Percentiles rank a stretch among this genome's conserved stretches.
These are phyloP conservation scores for Podila minutissima DNA, from an alignment of 192 early-diverging fungal species.

Conservation along the genomic window DNA sequence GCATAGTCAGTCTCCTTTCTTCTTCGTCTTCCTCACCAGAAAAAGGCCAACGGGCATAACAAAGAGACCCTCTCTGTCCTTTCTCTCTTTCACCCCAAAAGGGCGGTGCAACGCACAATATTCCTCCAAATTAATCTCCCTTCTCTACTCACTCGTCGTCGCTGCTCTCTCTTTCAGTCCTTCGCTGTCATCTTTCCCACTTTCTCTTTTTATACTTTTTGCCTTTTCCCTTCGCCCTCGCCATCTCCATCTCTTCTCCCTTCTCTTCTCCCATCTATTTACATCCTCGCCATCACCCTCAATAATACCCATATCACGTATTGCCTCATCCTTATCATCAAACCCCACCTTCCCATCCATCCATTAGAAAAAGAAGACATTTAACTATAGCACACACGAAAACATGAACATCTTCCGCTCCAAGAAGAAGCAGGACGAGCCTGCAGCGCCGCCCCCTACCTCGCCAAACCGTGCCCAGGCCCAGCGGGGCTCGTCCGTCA, in stretches of 20 bases:
- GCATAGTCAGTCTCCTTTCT: too few species aligned
- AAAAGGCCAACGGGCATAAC: too few species aligned
- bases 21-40: too few species aligned
- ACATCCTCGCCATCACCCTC: neutral
- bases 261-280: neutral
- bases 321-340: neutral
- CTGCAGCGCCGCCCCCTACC: conserved; percentile 1
- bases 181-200: neutral
- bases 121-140: too few species aligned
- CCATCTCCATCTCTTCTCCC: conserved; percentile 1
- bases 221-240: neutral
- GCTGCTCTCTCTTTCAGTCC: too few species aligned
- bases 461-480: neutral
- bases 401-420: conserved; percentile 24
- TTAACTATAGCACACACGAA: neutral
- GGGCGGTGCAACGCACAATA: too few species aligned
- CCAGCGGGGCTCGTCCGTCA: conserved; percentile 7
- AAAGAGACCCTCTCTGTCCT: too few species aligned
- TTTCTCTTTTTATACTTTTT: neutral
- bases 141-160: too few species aligned
- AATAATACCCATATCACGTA: neutral
- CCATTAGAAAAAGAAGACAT: neutral
- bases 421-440: conserved; percentile 30
- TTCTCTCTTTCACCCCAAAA: too few species aligned
- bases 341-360: neutral